A percentile compares a stretch with the other conserved stretches of the same genome.
phyloP scores from a whole-genome alignment of 1,284 basidiomycete species.

The Heliocybe sulcata region DNA sequence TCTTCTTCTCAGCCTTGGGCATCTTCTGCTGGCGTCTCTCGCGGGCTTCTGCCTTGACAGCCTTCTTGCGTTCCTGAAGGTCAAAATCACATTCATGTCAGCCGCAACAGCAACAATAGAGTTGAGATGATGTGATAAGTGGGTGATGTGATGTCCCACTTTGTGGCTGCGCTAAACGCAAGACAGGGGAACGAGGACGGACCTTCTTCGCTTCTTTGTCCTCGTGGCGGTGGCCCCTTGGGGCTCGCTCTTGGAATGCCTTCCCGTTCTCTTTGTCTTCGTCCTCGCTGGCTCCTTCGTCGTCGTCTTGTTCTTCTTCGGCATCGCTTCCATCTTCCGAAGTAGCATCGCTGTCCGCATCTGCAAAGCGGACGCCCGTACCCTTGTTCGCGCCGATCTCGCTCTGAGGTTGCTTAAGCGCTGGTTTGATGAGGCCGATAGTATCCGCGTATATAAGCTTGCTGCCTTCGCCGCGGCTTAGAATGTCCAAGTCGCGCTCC shows the following conservation, averaged over 20 bases:
- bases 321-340: slow-evolving; percentile 8
- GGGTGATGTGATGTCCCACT: slow-evolving; percentile 1
- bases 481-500: slow-evolving; percentile 78
- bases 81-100: neutral
- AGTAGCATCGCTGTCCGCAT: slow-evolving; percentile 5
- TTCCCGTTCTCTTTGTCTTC: slow-evolving; percentile 18
- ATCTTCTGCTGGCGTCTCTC: slow-evolving; percentile 91
- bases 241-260: slow-evolving; percentile 42
- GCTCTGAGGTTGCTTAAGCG: slow-evolving; percentile 8
- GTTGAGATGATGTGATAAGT: slow-evolving; percentile 5
- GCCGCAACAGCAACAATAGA: neutral
- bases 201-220: slow-evolving; percentile 89
- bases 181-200: slow-evolving; percentile 4
- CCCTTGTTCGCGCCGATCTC: slow-evolving; percentile 9
- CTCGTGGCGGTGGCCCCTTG: slow-evolving; percentile 85
- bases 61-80: slow-evolving; percentile 80
- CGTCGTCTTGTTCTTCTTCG: slow-evolving; percentile 26
- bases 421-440: slow-evolving; percentile 63
- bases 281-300: slow-evolving; percentile 17
- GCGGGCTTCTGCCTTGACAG: slow-evolving; percentile 78
- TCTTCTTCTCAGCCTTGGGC: slow-evolving; percentile 90
- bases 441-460: slow-evolving; percentile 82
- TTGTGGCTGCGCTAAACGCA: slow-evolving; percentile 2
- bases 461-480: slow-evolving; percentile 62
- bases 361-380: slow-evolving; percentile 3